phyloP scores from a whole-genome alignment of 208 protist genomes.

The Giardia duodenalis region DNA sequence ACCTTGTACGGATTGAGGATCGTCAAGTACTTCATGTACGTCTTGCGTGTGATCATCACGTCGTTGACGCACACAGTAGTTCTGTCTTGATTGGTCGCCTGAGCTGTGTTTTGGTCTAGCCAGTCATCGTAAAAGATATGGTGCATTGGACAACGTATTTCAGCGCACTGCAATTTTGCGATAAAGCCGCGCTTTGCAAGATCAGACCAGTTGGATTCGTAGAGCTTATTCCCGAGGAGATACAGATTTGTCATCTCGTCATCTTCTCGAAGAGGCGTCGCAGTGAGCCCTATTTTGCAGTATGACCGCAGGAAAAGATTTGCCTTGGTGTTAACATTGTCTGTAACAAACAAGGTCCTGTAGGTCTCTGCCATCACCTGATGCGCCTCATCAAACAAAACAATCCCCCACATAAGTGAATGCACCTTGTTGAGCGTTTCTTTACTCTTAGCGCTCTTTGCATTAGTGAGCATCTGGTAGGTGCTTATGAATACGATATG shows the following conservation, averaged over 20 bases:
- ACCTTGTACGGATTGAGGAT: conserved; percentile 19
- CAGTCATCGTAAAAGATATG: conserved; percentile 16
- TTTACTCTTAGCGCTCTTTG: background rate
- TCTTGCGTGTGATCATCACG: background rate
- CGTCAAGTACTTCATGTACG: background rate
- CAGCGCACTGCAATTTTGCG: conserved; percentile 19
- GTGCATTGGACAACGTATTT: background rate
- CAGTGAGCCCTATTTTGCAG: conserved; percentile 9
- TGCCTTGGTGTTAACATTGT: too few relatives aligned
- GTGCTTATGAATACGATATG: conserved; percentile 24
- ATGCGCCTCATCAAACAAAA: conserved; percentile 29
- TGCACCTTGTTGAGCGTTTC: background rate
- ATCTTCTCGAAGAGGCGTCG: conserved; percentile 23
- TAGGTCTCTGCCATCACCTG: background rate
- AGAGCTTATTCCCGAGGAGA: conserved; percentile 4
- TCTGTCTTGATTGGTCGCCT: background rate
- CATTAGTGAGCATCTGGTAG: conserved; percentile 23
- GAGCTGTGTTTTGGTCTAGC: background rate
- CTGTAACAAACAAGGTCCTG: background rate
- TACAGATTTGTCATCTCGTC: background rate
- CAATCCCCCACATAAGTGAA: conserved; percentile 8
- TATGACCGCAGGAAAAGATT: background rate
- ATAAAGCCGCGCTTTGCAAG: conserved; percentile 19
- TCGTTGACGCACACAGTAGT: too few relatives aligned
- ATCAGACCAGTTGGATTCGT: conserved; percentile 29